Evolutionary conservation across 2,329 filamentous ascomycete species (phyloP), one percentile per base, ranked within the genome.

Genomic region (Scopulariopsis brevicaulis): DNA sequence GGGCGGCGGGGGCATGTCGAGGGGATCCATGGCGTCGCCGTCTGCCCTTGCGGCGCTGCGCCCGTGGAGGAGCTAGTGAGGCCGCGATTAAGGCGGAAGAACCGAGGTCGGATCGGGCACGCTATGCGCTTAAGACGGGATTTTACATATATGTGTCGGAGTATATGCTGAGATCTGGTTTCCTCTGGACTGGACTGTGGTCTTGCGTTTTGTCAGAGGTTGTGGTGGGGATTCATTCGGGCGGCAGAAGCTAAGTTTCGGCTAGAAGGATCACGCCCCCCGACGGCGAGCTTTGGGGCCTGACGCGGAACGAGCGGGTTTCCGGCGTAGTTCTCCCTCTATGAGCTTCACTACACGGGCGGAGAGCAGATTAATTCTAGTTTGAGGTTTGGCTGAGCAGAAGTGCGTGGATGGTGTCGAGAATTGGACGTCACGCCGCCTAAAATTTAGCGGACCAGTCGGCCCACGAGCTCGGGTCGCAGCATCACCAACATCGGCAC

Each of bases 1-100:
- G 6, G 50, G 73, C 48, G 71, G 66, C 56, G 64, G 65, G 35
- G 65, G 63, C 57, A 63, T 62, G 60, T 69, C 66, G 58, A 62
- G 58, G 51, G 63, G 66, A 54, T 71, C 67, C 46, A 50, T 50
- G 20, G 40, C 7, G 40, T n/a, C 40, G 28, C 28, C 28, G 28
- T 46, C 15, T 46, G 15, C 15, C 40, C 18, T 46, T 6, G 40
- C 8, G n/a, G 46, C 12, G 20, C 46, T 22, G n/a, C 20, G 12
- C 37, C 37, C 37, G n/a, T 5, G 46, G 15, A 15, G n/a, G 40
- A 6, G 15, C 40, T 15, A 40, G n/a, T 18, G 40, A 6, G 18
- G 40, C 46, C 46, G 46, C 46, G 46, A 50, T 7, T 20, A 50
- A 46, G 40, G 28, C 28, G 28, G 28, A 8, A n/a, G 40, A 46